These are phyloP conservation scores for Leccinum variicolor DNA, from an alignment of 768 basidiomycete species.

Conservation along the genomic window DNA sequence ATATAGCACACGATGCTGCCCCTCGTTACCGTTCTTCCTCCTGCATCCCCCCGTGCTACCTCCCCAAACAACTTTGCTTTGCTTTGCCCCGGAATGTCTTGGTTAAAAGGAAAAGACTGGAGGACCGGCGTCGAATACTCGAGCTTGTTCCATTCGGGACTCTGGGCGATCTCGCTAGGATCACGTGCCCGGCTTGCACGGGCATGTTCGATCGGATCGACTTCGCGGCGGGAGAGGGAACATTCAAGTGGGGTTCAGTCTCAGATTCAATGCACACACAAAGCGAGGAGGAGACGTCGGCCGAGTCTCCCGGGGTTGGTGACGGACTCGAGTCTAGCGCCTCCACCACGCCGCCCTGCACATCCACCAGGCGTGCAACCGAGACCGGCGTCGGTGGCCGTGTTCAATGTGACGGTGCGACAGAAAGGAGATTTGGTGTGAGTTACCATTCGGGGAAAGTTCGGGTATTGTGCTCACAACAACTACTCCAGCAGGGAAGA, in stretches of 20 bases:
- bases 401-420: neutral
- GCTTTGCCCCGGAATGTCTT: constrained; percentile 21
- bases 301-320: constrained; percentile 3
- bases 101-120: constrained; percentile 30
- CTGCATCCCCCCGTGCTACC: neutral
- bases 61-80: neutral
- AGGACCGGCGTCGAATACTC: constrained; percentile 32
- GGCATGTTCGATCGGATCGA: constrained; percentile 8
- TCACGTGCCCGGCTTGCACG: constrained; percentile 5
- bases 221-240: neutral
- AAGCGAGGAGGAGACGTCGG: constrained; percentile 1
- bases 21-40: neutral
- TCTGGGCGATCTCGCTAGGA: constrained; percentile 27
- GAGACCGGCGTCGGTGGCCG: constrained; percentile 18
- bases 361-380: neutral
- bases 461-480: neutral
- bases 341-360: neutral
- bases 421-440: neutral
- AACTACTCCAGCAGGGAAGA: too few species aligned
- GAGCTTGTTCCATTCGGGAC: constrained; percentile 34
- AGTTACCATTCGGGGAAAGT: constrained; percentile 2
- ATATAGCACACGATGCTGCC: constrained; percentile 17
- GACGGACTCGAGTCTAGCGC: constrained; percentile 3
- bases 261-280: neutral
- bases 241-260: constrained; percentile 3